Evolutionary conservation across 306 rosid species (phyloP).

Genomic region (Citrullus colocynthis): DNA sequence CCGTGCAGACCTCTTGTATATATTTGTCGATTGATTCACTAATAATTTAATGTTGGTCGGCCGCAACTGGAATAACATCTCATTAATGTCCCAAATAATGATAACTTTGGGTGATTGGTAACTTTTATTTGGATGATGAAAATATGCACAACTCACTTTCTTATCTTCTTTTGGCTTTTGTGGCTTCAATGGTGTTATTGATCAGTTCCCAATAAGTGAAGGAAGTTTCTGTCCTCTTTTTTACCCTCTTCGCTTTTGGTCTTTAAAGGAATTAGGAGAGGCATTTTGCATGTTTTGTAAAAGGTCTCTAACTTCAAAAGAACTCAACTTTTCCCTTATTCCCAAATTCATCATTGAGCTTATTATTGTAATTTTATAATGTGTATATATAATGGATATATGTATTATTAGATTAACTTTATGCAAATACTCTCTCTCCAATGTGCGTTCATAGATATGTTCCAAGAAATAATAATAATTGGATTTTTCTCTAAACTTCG

Average conservation of each 20-base stretch:
- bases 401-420: neutral
- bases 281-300: neutral
- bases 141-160: neutral
- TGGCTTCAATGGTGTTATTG: neutral
- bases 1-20: too few relatives aligned
- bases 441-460: neutral
- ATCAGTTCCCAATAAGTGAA: neutral
- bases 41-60: too few relatives aligned
- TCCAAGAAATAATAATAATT: too few relatives aligned
- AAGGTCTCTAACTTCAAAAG: neutral
- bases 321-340: neutral
- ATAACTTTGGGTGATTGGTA: too few relatives aligned
- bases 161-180: neutral
- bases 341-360: neutral
- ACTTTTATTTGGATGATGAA: too few relatives aligned
- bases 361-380: neutral
- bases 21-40: too few relatives aligned
- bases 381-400: neutral
- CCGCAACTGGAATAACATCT: too few relatives aligned
- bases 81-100: too few relatives aligned
- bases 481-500: too few relatives aligned
- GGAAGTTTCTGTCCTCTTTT: neutral
- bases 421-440: neutral
- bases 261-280: neutral
- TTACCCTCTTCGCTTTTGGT: neutral